Percentiles rank a stretch among this genome's conserved stretches.
phyloP scores from a whole-genome alignment of 805 yeast species.

The Barnettozyma populi region DNA sequence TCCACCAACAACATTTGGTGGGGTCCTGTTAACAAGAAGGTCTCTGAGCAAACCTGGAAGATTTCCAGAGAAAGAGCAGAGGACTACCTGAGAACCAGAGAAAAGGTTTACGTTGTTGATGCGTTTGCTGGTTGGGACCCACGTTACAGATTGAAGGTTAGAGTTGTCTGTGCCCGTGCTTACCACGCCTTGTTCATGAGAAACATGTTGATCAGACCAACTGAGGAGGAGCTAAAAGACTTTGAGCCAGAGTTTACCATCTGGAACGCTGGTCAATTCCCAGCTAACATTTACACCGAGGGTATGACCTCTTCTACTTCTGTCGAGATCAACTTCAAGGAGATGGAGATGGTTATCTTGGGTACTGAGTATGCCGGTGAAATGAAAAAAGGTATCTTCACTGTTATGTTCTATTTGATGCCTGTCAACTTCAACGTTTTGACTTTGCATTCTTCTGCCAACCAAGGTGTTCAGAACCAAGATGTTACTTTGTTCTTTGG shows the following conservation, averaged over 20 bases:
- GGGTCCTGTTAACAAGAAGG: constrained; percentile 98
- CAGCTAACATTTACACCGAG: constrained; percentile 91
- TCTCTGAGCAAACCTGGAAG: constrained; percentile 90
- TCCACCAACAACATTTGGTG: constrained; percentile 90
- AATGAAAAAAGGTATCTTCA: constrained; percentile 98
- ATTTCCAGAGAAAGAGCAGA: constrained; percentile 95
- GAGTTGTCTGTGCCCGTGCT: constrained; percentile 96
- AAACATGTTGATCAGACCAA: constrained; percentile 95
- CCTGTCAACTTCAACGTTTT: constrained; percentile 88
- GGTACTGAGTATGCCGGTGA: constrained; percentile 99
- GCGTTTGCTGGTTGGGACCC: constrained; percentile 99
- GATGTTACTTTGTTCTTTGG: constrained; percentile 97
- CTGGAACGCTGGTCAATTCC: constrained; percentile 98
- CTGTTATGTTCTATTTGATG: constrained; percentile 98
- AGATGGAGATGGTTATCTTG: constrained; percentile 96
- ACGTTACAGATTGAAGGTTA: constrained; percentile 89
- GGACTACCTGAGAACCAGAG: constrained; percentile 94
- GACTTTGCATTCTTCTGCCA: constrained; percentile 92
- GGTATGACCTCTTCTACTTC: constrained; percentile 97
- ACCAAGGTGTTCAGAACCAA: constrained; percentile 74
- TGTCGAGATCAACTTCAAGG: constrained; percentile 93
- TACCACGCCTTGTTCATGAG: constrained; percentile 98
- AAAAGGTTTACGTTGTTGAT: constrained; percentile 88
- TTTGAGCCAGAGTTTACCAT: constrained; percentile 97
- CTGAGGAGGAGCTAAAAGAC: constrained; percentile 77